These are phyloP conservation scores for Clavulina sp. DNA, from an alignment of 768 basidiomycete genomes.

Conservation along the genomic window DNA sequence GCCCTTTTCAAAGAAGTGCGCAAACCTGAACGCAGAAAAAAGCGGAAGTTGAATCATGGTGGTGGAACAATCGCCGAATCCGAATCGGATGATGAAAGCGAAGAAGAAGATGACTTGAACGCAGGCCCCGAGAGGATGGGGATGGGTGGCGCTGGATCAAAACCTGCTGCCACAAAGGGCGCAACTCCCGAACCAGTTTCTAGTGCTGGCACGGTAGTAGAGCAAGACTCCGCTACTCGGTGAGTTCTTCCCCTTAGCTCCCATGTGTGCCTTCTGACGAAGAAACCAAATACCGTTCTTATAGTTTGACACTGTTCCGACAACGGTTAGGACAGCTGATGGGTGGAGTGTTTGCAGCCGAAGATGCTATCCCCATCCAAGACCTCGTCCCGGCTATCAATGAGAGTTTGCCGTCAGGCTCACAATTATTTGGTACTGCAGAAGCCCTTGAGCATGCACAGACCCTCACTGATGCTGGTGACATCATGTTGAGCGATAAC, in stretches of 20 bases:
- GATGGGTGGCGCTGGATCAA: background rate
- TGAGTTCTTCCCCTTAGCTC: background rate
- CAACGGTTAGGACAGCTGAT: conserved; percentile 56
- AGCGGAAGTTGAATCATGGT: conserved; percentile 68
- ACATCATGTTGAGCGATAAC: conserved; percentile 78
- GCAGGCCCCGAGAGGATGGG: background rate
- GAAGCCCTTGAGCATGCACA: conserved; percentile 63
- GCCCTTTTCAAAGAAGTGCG: conserved; percentile 96
- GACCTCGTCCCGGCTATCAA: conserved; percentile 63
- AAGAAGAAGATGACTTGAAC: background rate
- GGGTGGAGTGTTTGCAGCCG: conserved; percentile 46
- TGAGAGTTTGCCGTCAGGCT: conserved; percentile 43
- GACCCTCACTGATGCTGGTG: conserved; percentile 56
- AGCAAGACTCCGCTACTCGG: too few relatives aligned
- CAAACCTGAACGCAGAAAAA: conserved; percentile 62
- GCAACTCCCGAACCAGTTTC: conserved; percentile 27
- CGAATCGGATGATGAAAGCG: conserved; percentile 26
- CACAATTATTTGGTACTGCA: conserved; percentile 52
- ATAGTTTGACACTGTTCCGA: conserved; percentile 67
- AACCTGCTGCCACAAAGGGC: conserved; percentile 3
- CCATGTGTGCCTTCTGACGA: background rate
- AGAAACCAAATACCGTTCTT: conserved; percentile 7
- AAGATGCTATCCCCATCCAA: conserved; percentile 55
- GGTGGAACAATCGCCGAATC: conserved; percentile 36
- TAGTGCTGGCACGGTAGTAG: too few relatives aligned